Evolutionary conservation across 2,329 filamentous ascomycete species (phyloP).

Genomic region (Microcyclospora tardicrescens): DNA sequence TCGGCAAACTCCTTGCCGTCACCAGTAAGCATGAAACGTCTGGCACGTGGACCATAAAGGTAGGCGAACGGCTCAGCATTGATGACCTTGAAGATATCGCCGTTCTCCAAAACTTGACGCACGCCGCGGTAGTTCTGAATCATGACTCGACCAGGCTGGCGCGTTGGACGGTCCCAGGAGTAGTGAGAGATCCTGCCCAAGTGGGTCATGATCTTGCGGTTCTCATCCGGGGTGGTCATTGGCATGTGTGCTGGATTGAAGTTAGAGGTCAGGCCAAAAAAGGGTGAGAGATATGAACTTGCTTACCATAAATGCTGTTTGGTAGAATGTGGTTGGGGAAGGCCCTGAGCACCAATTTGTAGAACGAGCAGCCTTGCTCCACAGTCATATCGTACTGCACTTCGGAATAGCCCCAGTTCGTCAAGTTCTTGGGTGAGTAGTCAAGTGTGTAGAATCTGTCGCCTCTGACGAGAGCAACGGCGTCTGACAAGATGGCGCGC

Average conservation of each 20-base stretch:
- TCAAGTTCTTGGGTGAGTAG: slow-evolving; percentile 31
- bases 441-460: slow-evolving; percentile 71
- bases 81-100: background rate
- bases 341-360: too few species aligned
- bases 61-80: background rate
- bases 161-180: too few species aligned
- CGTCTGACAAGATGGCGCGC: slow-evolving; percentile 63
- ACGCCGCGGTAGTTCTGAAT: background rate
- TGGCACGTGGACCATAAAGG: background rate
- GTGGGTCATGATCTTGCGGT: too few species aligned
- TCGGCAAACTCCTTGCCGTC: background rate
- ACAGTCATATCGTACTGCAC: background rate
- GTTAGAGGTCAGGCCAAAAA: too few species aligned
- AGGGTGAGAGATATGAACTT: too few species aligned
- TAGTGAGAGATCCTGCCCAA: too few species aligned
- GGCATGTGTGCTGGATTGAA: too few species aligned
- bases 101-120: background rate
- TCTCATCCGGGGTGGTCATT: too few species aligned
- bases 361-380: too few species aligned
- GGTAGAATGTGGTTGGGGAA: too few species aligned
- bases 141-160: background rate
- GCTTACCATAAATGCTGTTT: too few species aligned
- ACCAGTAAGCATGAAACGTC: background rate
- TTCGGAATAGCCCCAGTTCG: background rate
- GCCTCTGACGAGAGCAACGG: slow-evolving; percentile 63